These are phyloP conservation scores for Eragrostis nindensis DNA, from an alignment of 176 grass and related monocot species.

Conservation along the genomic window DNA sequence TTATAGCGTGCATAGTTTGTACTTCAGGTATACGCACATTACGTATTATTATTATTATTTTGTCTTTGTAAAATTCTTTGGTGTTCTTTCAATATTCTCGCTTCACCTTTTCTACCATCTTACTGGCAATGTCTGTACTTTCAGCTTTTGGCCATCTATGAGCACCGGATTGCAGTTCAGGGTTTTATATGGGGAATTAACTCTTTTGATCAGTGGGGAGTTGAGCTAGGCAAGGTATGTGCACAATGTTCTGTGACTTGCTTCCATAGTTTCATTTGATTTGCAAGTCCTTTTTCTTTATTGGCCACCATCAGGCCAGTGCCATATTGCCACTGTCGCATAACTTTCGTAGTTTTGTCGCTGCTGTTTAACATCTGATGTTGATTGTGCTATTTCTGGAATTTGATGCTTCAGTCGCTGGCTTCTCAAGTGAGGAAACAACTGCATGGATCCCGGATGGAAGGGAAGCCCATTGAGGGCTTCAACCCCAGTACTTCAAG, in stretches of 20 bases:
- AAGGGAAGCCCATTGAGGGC: slow-evolving; percentile 54
- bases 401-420: slow-evolving; percentile 68
- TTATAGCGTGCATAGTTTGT: background rate
- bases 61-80: background rate
- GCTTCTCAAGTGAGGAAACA: slow-evolving; percentile 75
- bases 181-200: slow-evolving; percentile 98
- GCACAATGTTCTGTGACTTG: slow-evolving; percentile 18
- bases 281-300: background rate
- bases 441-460: slow-evolving; percentile 61
- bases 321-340: background rate
- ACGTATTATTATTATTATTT: background rate
- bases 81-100: background rate
- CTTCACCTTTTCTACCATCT: background rate
- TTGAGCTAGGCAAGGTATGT: slow-evolving; percentile 94
- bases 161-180: slow-evolving; percentile 88
- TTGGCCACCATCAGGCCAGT: no score
- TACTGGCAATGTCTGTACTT: slow-evolving; percentile 17
- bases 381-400: slow-evolving; percentile 3
- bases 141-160: slow-evolving; percentile 94
- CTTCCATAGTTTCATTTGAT: slow-evolving; percentile 14
- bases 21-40: background rate
- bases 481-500: slow-evolving; percentile 68
- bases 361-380: background rate
- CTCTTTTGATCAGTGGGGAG: slow-evolving; percentile 98
- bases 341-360: slow-evolving; percentile 18